phyloP scores from a whole-genome alignment of 2,329 filamentous ascomycete species.

The Niveomyces coronatus region DNA sequence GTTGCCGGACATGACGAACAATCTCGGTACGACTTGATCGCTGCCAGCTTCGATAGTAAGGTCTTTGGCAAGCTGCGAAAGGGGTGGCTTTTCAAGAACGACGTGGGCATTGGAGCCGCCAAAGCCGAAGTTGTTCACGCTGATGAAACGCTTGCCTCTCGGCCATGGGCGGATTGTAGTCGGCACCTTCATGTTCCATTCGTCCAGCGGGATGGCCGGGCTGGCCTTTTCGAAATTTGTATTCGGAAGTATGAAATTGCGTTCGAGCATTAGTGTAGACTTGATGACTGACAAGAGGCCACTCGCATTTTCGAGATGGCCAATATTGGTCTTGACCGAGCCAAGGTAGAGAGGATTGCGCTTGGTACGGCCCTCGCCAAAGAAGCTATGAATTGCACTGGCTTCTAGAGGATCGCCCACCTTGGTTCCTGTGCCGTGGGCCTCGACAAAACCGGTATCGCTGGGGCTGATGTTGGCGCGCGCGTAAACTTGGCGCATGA shows the following conservation, averaged over 20 bases:
- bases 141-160: constrained; percentile 37
- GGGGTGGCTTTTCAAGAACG: constrained; percentile 28
- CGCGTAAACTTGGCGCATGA: constrained; percentile 28
- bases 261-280: constrained; percentile 39
- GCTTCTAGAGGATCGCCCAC: constrained; percentile 48
- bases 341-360: constrained; percentile 35
- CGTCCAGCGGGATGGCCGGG: constrained; percentile 35
- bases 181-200: constrained; percentile 40
- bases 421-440: constrained; percentile 46
- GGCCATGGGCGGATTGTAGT: constrained; percentile 35
- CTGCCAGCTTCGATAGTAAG: constrained; percentile 6
- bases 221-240: constrained; percentile 40
- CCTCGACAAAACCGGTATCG: constrained; percentile 31
- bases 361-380: constrained; percentile 28
- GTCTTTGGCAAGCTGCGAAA: constrained; percentile 10
- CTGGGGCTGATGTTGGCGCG: constrained; percentile 18
- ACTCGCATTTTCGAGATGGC: constrained; percentile 40
- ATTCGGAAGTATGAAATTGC: constrained; percentile 39
- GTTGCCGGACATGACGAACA: constrained; percentile 33
- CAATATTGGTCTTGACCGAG: constrained; percentile 41
- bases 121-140: constrained; percentile 39
- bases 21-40: constrained; percentile 17
- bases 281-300: constrained; percentile 44
- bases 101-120: constrained; percentile 34
- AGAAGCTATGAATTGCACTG: constrained; percentile 33